phyloP scores from a whole-genome alignment of 164 flowering plant genomes.

The Liriodendron chinense region DNA sequence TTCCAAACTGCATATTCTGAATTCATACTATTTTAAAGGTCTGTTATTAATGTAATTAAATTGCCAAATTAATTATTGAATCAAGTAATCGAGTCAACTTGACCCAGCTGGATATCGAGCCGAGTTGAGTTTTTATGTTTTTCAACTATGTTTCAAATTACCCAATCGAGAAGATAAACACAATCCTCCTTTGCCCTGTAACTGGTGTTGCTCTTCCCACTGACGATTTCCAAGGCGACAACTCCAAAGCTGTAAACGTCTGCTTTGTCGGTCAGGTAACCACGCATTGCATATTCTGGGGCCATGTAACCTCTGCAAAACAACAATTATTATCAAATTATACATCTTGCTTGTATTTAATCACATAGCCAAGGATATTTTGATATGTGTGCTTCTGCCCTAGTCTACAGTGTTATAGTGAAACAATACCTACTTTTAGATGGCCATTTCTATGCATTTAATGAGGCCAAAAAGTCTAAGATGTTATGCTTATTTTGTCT shows the following conservation, averaged over 20 bases:
- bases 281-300: constrained; percentile 63
- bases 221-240: constrained; percentile 50
- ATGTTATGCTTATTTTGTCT: too few relatives aligned
- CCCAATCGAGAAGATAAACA: constrained; percentile 54
- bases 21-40: constrained; percentile 14
- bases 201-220: constrained; percentile 41
- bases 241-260: constrained; percentile 69
- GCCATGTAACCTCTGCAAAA: constrained; percentile 65
- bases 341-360: not conserved
- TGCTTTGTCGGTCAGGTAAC: constrained; percentile 51
- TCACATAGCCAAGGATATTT: too few relatives aligned
- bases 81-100: too few relatives aligned
- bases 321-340: not conserved
- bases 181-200: constrained; percentile 25
- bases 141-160: constrained; percentile 11
- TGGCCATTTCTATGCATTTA: too few relatives aligned
- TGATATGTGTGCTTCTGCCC: too few relatives aligned
- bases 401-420: too few relatives aligned
- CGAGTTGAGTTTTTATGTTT: too few relatives aligned
- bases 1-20: too few relatives aligned
- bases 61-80: constrained; percentile 29
- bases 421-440: too few relatives aligned
- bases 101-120: too few relatives aligned
- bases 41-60: constrained; percentile 47
- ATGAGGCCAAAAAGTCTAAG: too few relatives aligned